phyloP scores from a whole-genome alignment of 148 eudicot genomes.

The Camellia sinensis region DNA sequence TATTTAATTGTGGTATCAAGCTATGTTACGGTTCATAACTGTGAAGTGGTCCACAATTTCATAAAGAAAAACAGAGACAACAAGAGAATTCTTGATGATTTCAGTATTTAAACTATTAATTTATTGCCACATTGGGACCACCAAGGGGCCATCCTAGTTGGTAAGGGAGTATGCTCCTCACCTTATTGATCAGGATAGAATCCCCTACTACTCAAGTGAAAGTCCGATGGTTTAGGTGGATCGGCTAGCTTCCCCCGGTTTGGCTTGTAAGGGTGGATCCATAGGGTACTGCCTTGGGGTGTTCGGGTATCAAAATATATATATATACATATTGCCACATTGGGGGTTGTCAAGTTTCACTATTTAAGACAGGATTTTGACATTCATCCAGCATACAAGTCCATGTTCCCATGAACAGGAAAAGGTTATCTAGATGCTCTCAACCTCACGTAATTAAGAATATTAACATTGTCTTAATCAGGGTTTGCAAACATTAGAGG shows the following conservation, averaged over 20 bases:
- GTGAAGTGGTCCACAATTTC: not conserved
- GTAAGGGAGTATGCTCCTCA: too few relatives aligned
- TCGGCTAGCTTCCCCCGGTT: too few relatives aligned
- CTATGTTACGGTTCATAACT: not conserved
- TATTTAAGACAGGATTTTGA: not conserved
- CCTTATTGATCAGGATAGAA: too few relatives aligned
- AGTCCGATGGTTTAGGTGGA: too few relatives aligned
- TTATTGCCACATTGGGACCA: not conserved
- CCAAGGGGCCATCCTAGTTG: too few relatives aligned
- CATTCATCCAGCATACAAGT: not conserved
- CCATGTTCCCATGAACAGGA: not conserved
- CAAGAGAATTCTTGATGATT: not conserved
- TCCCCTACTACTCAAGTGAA: too few relatives aligned
- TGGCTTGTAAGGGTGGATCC: too few relatives aligned
- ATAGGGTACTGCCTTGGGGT: too few relatives aligned
- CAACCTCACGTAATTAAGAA: not conserved
- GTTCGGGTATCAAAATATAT: too few relatives aligned
- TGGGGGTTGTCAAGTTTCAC: not conserved
- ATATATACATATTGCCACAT: not conserved
- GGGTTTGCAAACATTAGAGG: not conserved
- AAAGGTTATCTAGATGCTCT: not conserved
- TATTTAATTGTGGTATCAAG: not conserved
- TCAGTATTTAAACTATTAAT: not conserved
- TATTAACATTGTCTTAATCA: not conserved
- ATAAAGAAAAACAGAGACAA: not conserved